Percentiles rank a stretch among this genome's conserved stretches.
phyloP scores from a whole-genome alignment of 2,329 filamentous ascomycete species.

The Huntiella bhutanensis region DNA sequence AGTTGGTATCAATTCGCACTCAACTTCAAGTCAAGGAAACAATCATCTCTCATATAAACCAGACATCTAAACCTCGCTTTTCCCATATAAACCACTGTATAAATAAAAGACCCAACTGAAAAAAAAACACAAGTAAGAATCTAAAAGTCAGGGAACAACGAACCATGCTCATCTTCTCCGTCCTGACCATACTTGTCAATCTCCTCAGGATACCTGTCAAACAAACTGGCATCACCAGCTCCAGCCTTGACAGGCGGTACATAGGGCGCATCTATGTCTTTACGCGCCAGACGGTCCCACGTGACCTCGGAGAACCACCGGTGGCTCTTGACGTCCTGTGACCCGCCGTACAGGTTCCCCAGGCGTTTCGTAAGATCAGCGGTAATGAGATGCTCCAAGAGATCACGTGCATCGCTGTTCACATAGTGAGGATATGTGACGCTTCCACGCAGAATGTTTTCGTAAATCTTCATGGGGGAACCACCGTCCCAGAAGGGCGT shows the following conservation, averaged over 20 bases:
- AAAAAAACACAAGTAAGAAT: background rate
- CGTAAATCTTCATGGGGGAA: conserved; percentile 97
- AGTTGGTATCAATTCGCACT: too few relatives aligned
- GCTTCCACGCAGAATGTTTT: conserved; percentile 90
- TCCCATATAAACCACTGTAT: background rate
- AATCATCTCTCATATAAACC: background rate
- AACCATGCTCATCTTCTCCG: conserved; percentile 65
- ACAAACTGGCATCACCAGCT: conserved; percentile 87
- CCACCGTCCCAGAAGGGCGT: conserved; percentile 98
- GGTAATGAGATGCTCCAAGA: conserved; percentile 84
- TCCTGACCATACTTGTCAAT: conserved; percentile 71
- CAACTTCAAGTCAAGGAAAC: background rate
- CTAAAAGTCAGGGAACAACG: conserved; percentile 61
- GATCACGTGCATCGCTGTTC: conserved; percentile 80
- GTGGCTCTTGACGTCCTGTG: conserved; percentile 85
- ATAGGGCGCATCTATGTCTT: conserved; percentile 96
- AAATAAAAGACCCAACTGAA: background rate
- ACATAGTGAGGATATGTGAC: conserved; percentile 97
- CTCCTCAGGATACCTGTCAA: conserved; percentile 95
- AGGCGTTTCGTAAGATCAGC: conserved; percentile 85
- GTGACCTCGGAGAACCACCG: conserved; percentile 95
- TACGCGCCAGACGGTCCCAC: conserved; percentile 83
- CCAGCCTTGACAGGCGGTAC: conserved; percentile 89
- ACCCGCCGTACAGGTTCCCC: conserved; percentile 81
- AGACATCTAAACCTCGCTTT: background rate